These are phyloP conservation scores for Naganishia onofrii DNA, from an alignment of 768 basidiomycete species.

Conservation along the genomic window DNA sequence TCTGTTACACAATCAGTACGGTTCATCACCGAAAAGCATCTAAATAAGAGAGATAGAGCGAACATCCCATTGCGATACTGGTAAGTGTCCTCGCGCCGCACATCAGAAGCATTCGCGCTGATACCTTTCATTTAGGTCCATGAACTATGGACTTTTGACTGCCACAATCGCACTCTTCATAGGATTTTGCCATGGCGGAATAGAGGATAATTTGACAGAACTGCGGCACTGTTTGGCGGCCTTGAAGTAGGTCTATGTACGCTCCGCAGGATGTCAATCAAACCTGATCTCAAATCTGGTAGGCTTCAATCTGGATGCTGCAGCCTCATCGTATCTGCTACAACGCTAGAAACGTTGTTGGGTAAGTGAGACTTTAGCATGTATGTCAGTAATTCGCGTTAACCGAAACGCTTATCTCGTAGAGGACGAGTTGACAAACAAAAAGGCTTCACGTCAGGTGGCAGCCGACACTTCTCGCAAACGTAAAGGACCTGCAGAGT, in stretches of 20 bases:
- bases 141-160: neutral
- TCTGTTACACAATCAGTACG: neutral
- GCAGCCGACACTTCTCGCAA: neutral
- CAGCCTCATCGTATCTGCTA: neutral
- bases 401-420: neutral
- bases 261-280: too few species aligned
- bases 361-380: neutral
- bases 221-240: neutral
- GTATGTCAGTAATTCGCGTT: neutral
- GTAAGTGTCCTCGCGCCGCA: neutral
- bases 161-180: neutral
- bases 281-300: neutral
- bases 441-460: neutral
- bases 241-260: neutral
- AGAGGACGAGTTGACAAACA: slow-evolving; percentile 5
- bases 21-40: slow-evolving; percentile 1
- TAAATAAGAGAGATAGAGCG: neutral
- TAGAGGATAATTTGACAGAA: neutral
- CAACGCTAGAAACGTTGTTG: neutral
- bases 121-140: too few species aligned
- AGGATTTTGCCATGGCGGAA: neutral
- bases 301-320: neutral
- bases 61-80: slow-evolving; percentile 5
- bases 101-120: too few species aligned
- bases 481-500: neutral